These are phyloP conservation scores for Bullera alba DNA, from an alignment of 768 basidiomycete species.

Conservation along the genomic window DNA sequence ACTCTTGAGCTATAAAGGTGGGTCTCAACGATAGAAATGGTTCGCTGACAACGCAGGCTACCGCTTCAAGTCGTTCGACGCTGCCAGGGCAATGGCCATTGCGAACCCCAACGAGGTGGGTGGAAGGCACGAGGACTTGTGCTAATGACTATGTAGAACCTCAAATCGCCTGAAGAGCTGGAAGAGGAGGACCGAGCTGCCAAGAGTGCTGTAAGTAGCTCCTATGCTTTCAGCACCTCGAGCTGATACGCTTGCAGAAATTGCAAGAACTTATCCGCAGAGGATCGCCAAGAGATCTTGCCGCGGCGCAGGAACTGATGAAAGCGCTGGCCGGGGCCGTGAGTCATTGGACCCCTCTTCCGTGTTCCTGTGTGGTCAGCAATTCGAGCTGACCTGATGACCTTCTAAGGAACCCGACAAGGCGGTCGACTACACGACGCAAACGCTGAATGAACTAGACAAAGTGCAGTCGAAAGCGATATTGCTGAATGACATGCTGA, in stretches of 20 bases:
- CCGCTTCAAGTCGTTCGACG: conserved; percentile 49
- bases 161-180: conserved; percentile 92
- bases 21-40: conserved; percentile 27
- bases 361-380: too few species aligned
- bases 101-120: conserved; percentile 48
- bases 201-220: conserved; percentile 62
- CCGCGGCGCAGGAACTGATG: conserved; percentile 95
- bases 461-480: conserved; percentile 93
- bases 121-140: not conserved
- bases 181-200: conserved; percentile 92
- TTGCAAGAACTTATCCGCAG: conserved; percentile 96
- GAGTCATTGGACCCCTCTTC: conserved; percentile 26
- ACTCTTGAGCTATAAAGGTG: conserved; percentile 86
- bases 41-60: conserved; percentile 43
- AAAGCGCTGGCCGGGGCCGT: conserved; percentile 83
- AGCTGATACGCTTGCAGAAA: conserved; percentile 51
- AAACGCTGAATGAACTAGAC: conserved; percentile 81
- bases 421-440: conserved; percentile 86
- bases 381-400: conserved; percentile 7
- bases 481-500: conserved; percentile 92
- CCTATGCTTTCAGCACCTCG: not conserved
- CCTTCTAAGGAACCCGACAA: conserved; percentile 71
- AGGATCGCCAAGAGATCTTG: conserved; percentile 90
- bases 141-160: conserved; percentile 52
- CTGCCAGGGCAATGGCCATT: conserved; percentile 39